phyloP scores from a whole-genome alignment of 371 early-diverging fungal species.

The Phascolomyces articulosus region DNA sequence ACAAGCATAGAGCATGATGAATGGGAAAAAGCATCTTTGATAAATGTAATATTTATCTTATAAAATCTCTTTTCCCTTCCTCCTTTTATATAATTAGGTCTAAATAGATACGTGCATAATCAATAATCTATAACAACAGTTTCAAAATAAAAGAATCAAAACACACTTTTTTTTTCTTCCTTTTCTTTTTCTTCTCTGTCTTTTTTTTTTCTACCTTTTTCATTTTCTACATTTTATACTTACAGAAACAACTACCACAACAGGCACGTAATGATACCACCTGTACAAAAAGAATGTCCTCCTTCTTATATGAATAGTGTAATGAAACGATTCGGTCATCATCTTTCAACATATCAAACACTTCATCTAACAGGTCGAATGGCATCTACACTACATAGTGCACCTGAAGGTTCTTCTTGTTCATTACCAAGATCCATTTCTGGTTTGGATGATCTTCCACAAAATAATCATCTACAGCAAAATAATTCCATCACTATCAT shows the following conservation, averaged over 20 bases:
- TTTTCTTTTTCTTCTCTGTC: not conserved
- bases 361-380: slow-evolving; percentile 8
- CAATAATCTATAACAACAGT: not conserved
- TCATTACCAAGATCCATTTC: slow-evolving; percentile 3
- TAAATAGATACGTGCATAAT: not conserved
- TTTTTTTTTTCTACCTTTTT: slow-evolving; percentile 8
- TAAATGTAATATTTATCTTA: too few relatives aligned
- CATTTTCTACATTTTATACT: not conserved
- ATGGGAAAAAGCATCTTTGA: too few relatives aligned
- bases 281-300: slow-evolving; percentile 1
- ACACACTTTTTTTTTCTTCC: not conserved
- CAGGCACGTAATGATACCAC: not conserved
- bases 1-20: too few relatives aligned
- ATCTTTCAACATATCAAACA: slow-evolving; percentile 11
- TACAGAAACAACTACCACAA: not conserved
- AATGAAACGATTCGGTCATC: slow-evolving; percentile 15
- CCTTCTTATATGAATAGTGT: slow-evolving; percentile 18
- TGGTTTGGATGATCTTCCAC: not conserved
- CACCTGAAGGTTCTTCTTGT: slow-evolving; percentile 14
- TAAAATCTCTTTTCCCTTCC: too few relatives aligned
- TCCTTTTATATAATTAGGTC: too few relatives aligned
- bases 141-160: not conserved
- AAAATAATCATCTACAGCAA: not conserved
- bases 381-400: slow-evolving; percentile 12
- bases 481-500: not conserved